Percentiles rank a stretch among this genome's conserved stretches.
These are phyloP conservation scores for Citrus australasica DNA, from an alignment of 345 rosid species.

Conservation along the genomic window DNA sequence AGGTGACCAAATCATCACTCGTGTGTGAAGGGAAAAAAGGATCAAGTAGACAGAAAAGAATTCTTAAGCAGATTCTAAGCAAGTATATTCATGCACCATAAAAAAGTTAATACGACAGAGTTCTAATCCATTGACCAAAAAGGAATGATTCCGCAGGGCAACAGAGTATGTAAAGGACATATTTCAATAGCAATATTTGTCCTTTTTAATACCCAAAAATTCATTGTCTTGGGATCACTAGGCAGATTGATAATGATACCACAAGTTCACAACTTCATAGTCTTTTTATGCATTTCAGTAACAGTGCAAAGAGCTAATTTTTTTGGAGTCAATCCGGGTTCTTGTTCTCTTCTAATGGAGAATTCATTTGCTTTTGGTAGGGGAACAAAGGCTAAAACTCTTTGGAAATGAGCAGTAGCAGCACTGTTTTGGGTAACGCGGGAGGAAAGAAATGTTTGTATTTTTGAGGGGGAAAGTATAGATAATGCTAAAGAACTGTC, in stretches of 20 bases:
- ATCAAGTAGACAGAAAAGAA: not conserved
- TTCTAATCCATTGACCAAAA: not conserved
- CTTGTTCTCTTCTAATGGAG: no score
- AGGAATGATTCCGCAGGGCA: not conserved
- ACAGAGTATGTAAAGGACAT: not conserved
- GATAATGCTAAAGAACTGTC: no score
- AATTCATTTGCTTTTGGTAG: no score
- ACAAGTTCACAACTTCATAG: no score
- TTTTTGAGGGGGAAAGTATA: no score
- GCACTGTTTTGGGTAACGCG: no score
- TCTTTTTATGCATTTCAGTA: no score
- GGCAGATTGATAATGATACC: not conserved
- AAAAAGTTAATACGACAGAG: not conserved
- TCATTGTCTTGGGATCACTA: not conserved
- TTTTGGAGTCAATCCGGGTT: no score
- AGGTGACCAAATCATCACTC: not conserved
- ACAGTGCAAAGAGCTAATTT: no score
- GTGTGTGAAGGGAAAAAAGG: not conserved
- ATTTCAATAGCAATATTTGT: not conserved
- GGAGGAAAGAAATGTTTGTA: no score
- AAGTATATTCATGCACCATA: not conserved
- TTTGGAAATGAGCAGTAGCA: no score
- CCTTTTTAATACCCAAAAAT: not conserved
- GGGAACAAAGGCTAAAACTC: no score
- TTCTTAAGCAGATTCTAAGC: not conserved